A percentile compares a stretch with the other conserved stretches of the same genome.
Conservation (phyloP, 2,329 filamentous ascomycete genomes). For the Phaeophleospora eucalypticola region DNA sequence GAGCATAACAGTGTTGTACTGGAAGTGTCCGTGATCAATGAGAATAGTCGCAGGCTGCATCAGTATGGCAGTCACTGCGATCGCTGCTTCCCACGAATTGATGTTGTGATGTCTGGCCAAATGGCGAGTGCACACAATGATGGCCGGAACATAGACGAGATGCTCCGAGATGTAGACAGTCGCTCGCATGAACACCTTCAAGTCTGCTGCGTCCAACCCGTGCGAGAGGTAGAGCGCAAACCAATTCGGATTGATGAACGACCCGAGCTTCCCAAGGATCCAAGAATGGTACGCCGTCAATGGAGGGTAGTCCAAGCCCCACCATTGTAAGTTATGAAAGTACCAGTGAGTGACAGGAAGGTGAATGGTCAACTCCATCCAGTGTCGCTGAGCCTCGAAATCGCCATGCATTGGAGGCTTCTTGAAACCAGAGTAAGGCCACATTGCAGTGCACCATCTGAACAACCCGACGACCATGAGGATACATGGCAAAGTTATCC, state of each 20-base stretch:
- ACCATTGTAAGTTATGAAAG: constrained; percentile 93
- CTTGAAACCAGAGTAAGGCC: constrained; percentile 87
- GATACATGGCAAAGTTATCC: constrained; percentile 82
- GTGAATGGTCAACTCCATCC: constrained; percentile 94
- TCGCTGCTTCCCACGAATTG: constrained; percentile 70
- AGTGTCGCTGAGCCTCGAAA: constrained; percentile 96
- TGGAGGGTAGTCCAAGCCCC: constrained; percentile 96
- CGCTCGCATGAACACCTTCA: constrained; percentile 95
- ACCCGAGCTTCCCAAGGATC: constrained; percentile 82
- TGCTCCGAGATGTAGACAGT: constrained; percentile 91
- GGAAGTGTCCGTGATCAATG: constrained; percentile 92
- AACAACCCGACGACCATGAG: constrained; percentile 90
- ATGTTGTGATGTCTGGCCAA: constrained; percentile 73
- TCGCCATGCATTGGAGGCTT: constrained; percentile 91
- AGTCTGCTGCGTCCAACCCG: constrained; percentile 68
- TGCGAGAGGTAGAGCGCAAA: constrained; percentile 81
- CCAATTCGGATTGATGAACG: constrained; percentile 75
- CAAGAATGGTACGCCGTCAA: constrained; percentile 98
- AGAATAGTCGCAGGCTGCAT: constrained; percentile 89
- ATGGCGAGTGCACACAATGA: constrained; percentile 78
- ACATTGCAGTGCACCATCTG: constrained; percentile 85
- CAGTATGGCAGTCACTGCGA: constrained; percentile 83
- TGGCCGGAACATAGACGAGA: constrained; percentile 78
- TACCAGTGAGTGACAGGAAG: constrained; percentile 95
- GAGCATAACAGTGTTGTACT: constrained; percentile 99